phyloP scores from a whole-genome alignment of 2,329 filamentous ascomycete genomes.

The Kalaharituber pfeilii region DNA sequence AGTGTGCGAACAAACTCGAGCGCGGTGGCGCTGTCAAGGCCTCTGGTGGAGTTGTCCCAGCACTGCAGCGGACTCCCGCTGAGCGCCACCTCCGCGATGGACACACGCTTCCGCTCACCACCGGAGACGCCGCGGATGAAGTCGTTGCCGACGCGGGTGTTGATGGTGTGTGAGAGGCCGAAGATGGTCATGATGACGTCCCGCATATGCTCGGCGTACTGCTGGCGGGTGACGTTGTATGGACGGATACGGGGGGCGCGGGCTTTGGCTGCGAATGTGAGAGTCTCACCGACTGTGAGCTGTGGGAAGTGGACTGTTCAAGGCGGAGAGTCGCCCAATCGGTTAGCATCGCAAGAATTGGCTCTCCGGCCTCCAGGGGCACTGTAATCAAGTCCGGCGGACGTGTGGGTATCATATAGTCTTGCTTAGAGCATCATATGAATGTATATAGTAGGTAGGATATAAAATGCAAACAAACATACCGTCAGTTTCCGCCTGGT shows the following conservation, averaged over 20 bases:
- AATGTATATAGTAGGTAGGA: background rate
- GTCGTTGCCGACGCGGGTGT: conserved; percentile 61
- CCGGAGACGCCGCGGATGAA: conserved; percentile 56
- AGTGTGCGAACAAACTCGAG: conserved; percentile 57
- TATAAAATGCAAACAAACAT: background rate
- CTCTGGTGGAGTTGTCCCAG: conserved; percentile 67
- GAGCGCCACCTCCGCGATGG: conserved; percentile 32
- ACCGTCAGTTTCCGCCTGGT: conserved; percentile 57
- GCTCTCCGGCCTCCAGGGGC: no score
- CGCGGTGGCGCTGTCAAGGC: conserved; percentile 60
- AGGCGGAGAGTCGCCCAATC: background rate
- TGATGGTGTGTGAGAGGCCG: conserved; percentile 55
- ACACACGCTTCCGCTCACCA: conserved; percentile 48
- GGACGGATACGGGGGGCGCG: conserved; percentile 19
- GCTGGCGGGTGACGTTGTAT: conserved; percentile 16
- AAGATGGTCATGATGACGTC: conserved; percentile 44
- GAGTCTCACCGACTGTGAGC: conserved; percentile 59
- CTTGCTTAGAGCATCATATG: no score
- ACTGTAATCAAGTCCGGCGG: no score
- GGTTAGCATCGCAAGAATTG: background rate
- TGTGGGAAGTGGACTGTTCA: conserved; percentile 45
- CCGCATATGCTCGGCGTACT: conserved; percentile 39
- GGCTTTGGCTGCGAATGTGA: conserved; percentile 47
- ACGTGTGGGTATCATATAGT: no score
- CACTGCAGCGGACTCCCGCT: conserved; percentile 56